Percentiles rank a stretch among this genome's conserved stretches.
phyloP scores from a whole-genome alignment of 2,329 filamentous ascomycete genomes.

The Penicillium aurantiogriseum region DNA sequence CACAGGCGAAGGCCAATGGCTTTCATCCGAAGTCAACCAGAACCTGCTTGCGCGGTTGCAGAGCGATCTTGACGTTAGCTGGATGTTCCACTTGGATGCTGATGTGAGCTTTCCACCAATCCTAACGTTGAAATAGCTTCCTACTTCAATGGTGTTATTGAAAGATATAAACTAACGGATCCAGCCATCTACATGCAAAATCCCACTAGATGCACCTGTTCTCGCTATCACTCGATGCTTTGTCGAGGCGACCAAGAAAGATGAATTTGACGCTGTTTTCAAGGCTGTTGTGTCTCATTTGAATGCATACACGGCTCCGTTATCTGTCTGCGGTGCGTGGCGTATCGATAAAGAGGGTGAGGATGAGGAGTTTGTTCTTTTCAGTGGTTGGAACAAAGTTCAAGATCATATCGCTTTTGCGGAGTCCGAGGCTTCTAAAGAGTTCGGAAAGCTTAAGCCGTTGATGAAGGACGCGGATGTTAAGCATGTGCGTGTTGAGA shows the following conservation, averaged over 20 bases:
- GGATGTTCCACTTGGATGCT: constrained; percentile 46
- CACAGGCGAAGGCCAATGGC: constrained; percentile 37
- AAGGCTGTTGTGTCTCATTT: constrained; percentile 26
- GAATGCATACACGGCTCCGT: constrained; percentile 28
- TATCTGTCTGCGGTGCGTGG: constrained; percentile 39
- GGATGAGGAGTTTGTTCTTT: constrained; percentile 45
- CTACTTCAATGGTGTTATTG: not conserved
- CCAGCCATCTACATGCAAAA: constrained; percentile 7
- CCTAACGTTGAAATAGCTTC: too few relatives aligned
- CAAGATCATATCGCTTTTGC: constrained; percentile 38
- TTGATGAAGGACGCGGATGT: constrained; percentile 28
- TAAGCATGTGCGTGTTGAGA: constrained; percentile 24
- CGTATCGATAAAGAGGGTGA: constrained; percentile 38
- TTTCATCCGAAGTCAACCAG: constrained; percentile 45
- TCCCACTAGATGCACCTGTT: constrained; percentile 32
- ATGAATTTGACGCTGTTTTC: constrained; percentile 30
- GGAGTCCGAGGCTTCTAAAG: constrained; percentile 32
- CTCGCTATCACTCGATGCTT: constrained; percentile 38
- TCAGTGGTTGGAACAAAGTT: constrained; percentile 41
- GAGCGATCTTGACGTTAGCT: constrained; percentile 41
- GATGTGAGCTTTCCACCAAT: constrained; percentile 24
- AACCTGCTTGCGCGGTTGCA: constrained; percentile 37
- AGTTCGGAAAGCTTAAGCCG: constrained; percentile 25
- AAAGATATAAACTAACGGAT: not conserved
- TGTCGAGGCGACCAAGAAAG: constrained; percentile 21